phyloP scores from a whole-genome alignment of 2,329 filamentous ascomycete genomes.

The Pseudonectria foliicola region DNA sequence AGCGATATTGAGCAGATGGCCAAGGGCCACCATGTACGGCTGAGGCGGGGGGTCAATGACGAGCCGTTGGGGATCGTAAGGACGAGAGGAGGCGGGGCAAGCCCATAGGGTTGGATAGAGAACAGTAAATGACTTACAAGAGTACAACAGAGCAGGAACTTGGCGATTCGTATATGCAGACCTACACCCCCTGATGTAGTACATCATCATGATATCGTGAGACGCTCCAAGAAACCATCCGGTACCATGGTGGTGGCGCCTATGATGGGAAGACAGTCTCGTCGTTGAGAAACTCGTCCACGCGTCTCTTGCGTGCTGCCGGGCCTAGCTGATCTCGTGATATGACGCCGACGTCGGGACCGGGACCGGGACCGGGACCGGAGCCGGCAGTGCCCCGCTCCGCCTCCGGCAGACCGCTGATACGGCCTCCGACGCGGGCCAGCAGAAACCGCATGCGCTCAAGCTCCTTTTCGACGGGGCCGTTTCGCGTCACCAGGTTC shows the following conservation, averaged over 20 bases:
- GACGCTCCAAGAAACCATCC: too few species aligned
- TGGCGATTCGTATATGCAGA: too few species aligned
- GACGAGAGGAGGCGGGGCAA: too few species aligned
- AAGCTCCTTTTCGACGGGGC: conserved; percentile 58
- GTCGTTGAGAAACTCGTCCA: conserved; percentile 20
- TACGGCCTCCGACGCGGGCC: conserved; percentile 48
- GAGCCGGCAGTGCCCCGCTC: conserved; percentile 1
- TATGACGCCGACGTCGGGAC: conserved; percentile 8
- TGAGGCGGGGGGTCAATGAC: not conserved
- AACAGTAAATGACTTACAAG: too few species aligned
- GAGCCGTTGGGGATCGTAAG: too few species aligned
- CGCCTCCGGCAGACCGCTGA: conserved; percentile 25
- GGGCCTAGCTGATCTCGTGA: conserved; percentile 6
- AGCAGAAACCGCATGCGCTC: conserved; percentile 59
- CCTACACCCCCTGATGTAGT: too few species aligned
- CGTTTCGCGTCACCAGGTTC: conserved; percentile 59
- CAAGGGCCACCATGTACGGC: not conserved
- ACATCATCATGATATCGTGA: too few species aligned
- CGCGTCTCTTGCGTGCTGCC: conserved; percentile 16
- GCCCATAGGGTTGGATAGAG: too few species aligned
- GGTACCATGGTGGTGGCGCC: conserved; percentile 3
- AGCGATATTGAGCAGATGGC: conserved; percentile 1
- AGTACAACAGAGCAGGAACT: too few species aligned
- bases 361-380: not conserved
- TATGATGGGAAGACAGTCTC: conserved; percentile 17